These are phyloP conservation scores for Fusarium tjaetaba DNA, from an alignment of 2,329 filamentous ascomycete species.

Conservation along the genomic window DNA sequence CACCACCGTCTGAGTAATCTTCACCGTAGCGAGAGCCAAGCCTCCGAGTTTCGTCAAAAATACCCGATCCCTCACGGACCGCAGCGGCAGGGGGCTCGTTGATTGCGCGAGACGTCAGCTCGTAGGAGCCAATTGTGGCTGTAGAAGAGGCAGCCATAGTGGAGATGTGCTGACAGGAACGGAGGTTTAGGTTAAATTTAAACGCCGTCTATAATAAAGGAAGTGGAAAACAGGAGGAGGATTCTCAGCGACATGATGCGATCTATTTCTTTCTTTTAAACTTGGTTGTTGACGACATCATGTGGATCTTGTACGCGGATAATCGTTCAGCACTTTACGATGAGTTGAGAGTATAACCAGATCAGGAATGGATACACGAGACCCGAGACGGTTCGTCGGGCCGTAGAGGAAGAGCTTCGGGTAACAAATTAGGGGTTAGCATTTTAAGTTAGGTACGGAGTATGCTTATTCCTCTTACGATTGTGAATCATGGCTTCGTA, in stretches of 20 bases:
- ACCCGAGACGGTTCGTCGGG: not conserved
- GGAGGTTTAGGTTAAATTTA: not conserved
- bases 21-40: not conserved
- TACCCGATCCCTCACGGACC: not conserved
- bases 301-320: not conserved
- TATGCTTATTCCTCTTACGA: not conserved
- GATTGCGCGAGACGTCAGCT: conserved; percentile 25
- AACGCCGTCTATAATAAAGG: not conserved
- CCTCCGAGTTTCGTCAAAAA: not conserved
- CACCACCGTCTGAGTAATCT: not conserved
- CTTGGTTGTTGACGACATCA: not conserved
- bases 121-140: conserved; percentile 30
- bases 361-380: conserved; percentile 7
- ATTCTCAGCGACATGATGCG: not conserved
- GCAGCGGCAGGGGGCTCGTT: conserved; percentile 5
- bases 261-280: not conserved
- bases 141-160: conserved; percentile 29
- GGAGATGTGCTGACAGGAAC: conserved; percentile 23
- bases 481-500: not conserved
- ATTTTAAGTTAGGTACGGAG: not conserved
- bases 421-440: not conserved
- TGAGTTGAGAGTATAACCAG: conserved; percentile 13
- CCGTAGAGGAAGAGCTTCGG: conserved; percentile 13
- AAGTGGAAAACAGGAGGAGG: not conserved
- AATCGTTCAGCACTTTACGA: not conserved